These are phyloP conservation scores for Chaetomium sp. DNA, from an alignment of 2,329 filamentous ascomycete genomes.

Conservation along the genomic window DNA sequence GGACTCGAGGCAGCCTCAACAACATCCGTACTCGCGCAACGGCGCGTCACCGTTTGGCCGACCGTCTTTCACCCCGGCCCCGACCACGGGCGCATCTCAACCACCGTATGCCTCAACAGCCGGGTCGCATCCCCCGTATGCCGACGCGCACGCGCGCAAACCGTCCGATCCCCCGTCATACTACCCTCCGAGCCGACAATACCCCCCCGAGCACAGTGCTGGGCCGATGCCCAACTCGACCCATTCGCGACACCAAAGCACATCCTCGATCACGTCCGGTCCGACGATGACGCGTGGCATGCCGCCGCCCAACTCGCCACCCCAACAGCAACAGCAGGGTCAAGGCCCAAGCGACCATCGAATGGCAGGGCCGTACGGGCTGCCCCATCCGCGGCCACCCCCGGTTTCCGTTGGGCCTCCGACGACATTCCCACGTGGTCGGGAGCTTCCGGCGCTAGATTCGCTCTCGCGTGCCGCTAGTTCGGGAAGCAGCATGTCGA, in stretches of 20 bases:
- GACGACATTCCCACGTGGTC: conserved; percentile 41
- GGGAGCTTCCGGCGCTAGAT: conserved; percentile 47
- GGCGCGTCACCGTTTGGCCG: conserved; percentile 30
- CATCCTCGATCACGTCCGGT: conserved; percentile 38
- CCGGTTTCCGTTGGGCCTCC: conserved; percentile 38
- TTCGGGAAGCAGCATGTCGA: conserved; percentile 52
- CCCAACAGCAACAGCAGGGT: conserved; percentile 22
- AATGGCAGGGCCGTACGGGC: conserved; percentile 35
- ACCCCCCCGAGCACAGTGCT: conserved; percentile 27
- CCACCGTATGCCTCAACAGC: conserved; percentile 13
- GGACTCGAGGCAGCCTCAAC: conserved; percentile 32
- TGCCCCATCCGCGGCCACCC: conserved; percentile 42
- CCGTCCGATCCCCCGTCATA: conserved; percentile 38
- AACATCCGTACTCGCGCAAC: conserved; percentile 30
- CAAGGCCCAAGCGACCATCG: conserved; percentile 26
- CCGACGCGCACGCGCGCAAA: conserved; percentile 31
- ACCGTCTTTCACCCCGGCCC: conserved; percentile 24
- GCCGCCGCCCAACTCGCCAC: conserved; percentile 42
- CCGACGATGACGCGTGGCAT: conserved; percentile 36
- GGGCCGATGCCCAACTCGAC: conserved; percentile 27
- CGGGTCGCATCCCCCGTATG: conserved; percentile 19
- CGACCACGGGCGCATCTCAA: conserved; percentile 16
- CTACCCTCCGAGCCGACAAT: conserved; percentile 33
- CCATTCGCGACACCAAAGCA: conserved; percentile 38
- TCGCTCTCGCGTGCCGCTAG: conserved; percentile 43